These are phyloP conservation scores for Mycena crocata DNA, from an alignment of 768 basidiomycete species.

Conservation along the genomic window DNA sequence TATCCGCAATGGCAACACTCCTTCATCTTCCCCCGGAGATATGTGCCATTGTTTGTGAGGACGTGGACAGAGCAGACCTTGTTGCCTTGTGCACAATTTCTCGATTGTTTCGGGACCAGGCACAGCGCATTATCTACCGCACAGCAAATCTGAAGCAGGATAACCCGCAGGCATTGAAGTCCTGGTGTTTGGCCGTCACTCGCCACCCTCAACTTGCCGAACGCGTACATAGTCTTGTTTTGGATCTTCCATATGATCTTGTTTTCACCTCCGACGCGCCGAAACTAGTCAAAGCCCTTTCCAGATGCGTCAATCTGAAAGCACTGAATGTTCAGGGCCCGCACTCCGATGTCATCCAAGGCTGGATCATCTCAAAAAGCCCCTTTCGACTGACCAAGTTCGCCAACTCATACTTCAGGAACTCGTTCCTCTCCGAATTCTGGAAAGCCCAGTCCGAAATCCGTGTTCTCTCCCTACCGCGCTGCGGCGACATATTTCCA, in stretches of 20 bases:
- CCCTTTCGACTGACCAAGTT: slow-evolving; percentile 4
- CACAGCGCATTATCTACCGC: slow-evolving; percentile 10
- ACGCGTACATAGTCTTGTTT: slow-evolving; percentile 10
- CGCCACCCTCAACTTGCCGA: slow-evolving; percentile 11
- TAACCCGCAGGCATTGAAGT: background rate
- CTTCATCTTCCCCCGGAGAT: slow-evolving; percentile 25
- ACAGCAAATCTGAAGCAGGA: background rate
- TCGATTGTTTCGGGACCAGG: slow-evolving; percentile 1
- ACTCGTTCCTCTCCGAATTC: background rate
- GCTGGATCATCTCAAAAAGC: slow-evolving; percentile 7
- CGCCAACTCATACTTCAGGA: slow-evolving; percentile 5
- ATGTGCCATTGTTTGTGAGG: background rate
- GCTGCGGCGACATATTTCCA: background rate
- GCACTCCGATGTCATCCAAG: background rate
- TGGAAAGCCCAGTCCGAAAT: slow-evolving; percentile 8
- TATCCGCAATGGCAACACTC: too few relatives aligned
- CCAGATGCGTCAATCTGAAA: slow-evolving; percentile 9
- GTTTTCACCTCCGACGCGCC: background rate
- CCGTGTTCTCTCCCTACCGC: background rate
- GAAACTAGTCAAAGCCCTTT: background rate
- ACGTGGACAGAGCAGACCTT: background rate
- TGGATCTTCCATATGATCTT: background rate
- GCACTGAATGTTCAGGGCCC: background rate
- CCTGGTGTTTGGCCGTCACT: slow-evolving; percentile 14
- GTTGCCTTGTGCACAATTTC: slow-evolving; percentile 1